These are phyloP conservation scores for Aureobasidium sp. DNA, from an alignment of 2,329 filamentous ascomycete species.

Conservation along the genomic window DNA sequence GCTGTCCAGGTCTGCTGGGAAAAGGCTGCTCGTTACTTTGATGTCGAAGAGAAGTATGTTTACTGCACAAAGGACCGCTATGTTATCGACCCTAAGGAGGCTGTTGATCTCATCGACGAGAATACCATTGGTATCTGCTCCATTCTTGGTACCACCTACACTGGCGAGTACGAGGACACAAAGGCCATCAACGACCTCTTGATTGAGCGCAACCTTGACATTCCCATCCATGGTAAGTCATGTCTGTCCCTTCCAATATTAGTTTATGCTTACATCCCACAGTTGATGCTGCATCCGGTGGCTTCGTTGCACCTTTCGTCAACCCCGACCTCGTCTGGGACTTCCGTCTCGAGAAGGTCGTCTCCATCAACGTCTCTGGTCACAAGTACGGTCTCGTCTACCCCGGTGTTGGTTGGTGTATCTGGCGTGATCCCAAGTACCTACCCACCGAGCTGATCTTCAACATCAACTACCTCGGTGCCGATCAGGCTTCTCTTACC, in stretches of 20 bases:
- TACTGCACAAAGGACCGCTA: slow-evolving; percentile 64
- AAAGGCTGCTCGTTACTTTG: slow-evolving; percentile 68
- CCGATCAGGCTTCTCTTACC: slow-evolving; percentile 95
- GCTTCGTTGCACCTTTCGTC: slow-evolving; percentile 94
- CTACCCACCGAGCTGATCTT: slow-evolving; percentile 94
- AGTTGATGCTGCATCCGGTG: slow-evolving; percentile 92
- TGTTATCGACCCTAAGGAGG: slow-evolving; percentile 70
- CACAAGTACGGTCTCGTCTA: slow-evolving; percentile 90
- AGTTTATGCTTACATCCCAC: not conserved
- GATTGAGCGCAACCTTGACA: slow-evolving; percentile 76
- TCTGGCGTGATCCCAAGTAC: slow-evolving; percentile 87
- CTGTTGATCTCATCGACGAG: slow-evolving; percentile 69
- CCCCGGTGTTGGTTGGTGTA: slow-evolving; percentile 93
- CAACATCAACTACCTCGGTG: slow-evolving; percentile 99
- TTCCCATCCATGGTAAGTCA: slow-evolving; percentile 74
- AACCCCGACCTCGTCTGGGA: slow-evolving; percentile 89
- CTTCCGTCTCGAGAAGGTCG: slow-evolving; percentile 88
- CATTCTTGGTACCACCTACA: slow-evolving; percentile 95
- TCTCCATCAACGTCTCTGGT: slow-evolving; percentile 94
- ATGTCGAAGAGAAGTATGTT: slow-evolving; percentile 88
- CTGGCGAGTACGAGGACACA: slow-evolving; percentile 95
- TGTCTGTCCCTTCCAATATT: not conserved
- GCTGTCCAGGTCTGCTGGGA: slow-evolving; percentile 99
- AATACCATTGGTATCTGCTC: slow-evolving; percentile 91
- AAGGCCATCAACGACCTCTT: slow-evolving; percentile 93